phyloP scores from a whole-genome alignment of 108 stramenopile genomes.

The Asterionellopsis glacialis region DNA sequence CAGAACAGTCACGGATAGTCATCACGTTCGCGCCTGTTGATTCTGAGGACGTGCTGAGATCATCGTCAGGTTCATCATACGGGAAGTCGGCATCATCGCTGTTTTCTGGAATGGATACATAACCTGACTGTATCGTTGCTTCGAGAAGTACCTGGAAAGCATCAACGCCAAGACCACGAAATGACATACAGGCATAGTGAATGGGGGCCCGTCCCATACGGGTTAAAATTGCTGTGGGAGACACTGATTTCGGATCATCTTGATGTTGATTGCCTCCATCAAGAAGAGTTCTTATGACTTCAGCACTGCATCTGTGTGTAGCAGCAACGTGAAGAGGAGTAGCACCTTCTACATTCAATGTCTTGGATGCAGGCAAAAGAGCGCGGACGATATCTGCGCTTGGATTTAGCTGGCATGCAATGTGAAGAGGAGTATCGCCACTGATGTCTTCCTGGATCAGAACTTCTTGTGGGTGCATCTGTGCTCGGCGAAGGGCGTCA shows the following conservation, averaged over 20 bases:
- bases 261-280: constrained; percentile 3
- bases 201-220: constrained; percentile 30
- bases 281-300: constrained; percentile 37
- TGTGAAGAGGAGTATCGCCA: constrained; percentile 44
- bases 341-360: constrained; percentile 40
- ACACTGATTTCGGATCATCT: not conserved
- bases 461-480: constrained; percentile 33
- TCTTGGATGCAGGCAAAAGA: constrained; percentile 24
- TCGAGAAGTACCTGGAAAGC: constrained; percentile 37
- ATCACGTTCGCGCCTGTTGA: constrained; percentile 12
- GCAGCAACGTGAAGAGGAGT: constrained; percentile 47
- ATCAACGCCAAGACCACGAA: constrained; percentile 35
- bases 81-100: constrained; percentile 8
- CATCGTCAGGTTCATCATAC: not conserved
- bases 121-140: constrained; percentile 15
- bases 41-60: not conserved
- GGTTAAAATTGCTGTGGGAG: constrained; percentile 12
- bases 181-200: constrained; percentile 42
- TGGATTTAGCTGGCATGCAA: constrained; percentile 43
- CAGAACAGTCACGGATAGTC: constrained; percentile 28
- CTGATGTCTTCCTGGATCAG: constrained; percentile 24
- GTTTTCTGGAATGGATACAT: not conserved
- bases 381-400: constrained; percentile 30
- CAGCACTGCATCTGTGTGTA: constrained; percentile 47
- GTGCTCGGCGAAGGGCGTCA: constrained; percentile 22